Conservation (phyloP, 768 basidiomycete species). For the Tylopilus subfusipes region DNA sequence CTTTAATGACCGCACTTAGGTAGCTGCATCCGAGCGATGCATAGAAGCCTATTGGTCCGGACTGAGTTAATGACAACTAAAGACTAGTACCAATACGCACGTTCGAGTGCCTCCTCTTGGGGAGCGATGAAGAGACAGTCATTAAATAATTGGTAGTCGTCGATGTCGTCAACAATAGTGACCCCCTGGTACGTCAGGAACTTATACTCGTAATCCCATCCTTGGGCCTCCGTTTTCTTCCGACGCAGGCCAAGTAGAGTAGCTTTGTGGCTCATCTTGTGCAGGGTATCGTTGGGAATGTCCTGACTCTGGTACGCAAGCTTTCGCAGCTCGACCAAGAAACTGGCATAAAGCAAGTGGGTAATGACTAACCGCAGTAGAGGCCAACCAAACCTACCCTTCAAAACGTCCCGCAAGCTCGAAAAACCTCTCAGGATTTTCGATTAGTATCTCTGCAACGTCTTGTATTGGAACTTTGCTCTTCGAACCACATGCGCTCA, state of each 20-base stretch:
- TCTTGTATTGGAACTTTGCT: slow-evolving; percentile 80
- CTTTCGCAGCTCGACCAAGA: slow-evolving; percentile 75
- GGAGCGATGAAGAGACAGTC: slow-evolving; percentile 68
- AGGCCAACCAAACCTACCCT: slow-evolving; percentile 42
- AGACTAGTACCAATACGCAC: slow-evolving; percentile 29
- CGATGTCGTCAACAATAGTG: slow-evolving; percentile 78
- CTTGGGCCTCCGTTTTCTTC: slow-evolving; percentile 47
- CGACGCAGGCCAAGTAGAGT: slow-evolving; percentile 70
- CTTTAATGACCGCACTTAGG: slow-evolving; percentile 68
- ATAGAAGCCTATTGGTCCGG: slow-evolving; percentile 57
- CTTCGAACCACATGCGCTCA: slow-evolving; percentile 78
- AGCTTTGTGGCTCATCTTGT: slow-evolving; percentile 60
- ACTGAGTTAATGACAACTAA: not conserved
- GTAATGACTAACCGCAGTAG: not conserved
- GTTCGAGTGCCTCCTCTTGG: slow-evolving; percentile 85
- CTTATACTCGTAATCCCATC: slow-evolving; percentile 65
- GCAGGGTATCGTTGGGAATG: slow-evolving; percentile 44
- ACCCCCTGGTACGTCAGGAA: slow-evolving; percentile 61
- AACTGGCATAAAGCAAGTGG: slow-evolving; percentile 42
- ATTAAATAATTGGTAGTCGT: slow-evolving; percentile 69
- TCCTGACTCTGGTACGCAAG: slow-evolving; percentile 61
- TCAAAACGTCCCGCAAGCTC: slow-evolving; percentile 59
- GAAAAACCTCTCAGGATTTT: slow-evolving; percentile 64
- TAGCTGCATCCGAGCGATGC: slow-evolving; percentile 65
- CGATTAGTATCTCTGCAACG: slow-evolving; percentile 60